A percentile compares a stretch with the other conserved stretches of the same genome.
Evolutionary conservation across 441 rosid species (phyloP).

Genomic region (Syzygium malaccense): DNA sequence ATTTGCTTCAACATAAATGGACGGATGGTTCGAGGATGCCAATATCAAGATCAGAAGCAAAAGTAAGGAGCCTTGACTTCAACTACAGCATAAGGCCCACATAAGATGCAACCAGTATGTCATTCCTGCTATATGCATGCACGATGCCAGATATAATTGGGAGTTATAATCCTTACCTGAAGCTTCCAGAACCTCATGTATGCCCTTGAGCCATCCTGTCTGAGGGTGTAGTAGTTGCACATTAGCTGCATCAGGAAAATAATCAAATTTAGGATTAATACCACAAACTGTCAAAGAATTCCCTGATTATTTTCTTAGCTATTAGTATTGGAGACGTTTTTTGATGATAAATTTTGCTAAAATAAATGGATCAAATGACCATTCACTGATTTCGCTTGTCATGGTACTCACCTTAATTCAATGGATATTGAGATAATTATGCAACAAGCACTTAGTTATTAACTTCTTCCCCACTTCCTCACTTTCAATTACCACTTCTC

Average conservation of each 20-base stretch:
- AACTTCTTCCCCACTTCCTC: not conserved
- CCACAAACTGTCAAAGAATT: not conserved
- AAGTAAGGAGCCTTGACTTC: not conserved
- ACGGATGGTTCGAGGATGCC: not conserved
- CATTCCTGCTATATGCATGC: not conserved
- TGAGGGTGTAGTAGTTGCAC: conserved; percentile 91
- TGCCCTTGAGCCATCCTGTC: conserved; percentile 90
- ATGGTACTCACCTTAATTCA: not conserved
- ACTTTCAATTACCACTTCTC: not conserved
- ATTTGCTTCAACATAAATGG: not conserved
- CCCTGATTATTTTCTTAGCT: not conserved
- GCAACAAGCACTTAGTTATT: not conserved
- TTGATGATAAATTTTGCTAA: not conserved
- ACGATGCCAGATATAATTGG: not conserved
- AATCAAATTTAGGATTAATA: not conserved
- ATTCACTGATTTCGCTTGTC: not conserved
- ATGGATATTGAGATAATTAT: not conserved
- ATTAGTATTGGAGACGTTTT: not conserved
- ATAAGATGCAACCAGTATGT: not conserved
- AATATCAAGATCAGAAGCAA: not conserved
- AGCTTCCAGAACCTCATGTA: conserved; percentile 74
- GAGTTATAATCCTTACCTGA: conserved; percentile 45
- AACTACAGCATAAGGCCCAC: not conserved
- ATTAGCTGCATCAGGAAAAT: conserved; percentile 57
- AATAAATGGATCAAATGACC: not conserved